Conservation (phyloP, 2,329 filamentous ascomycete genomes). For the Alternaria gaisen region DNA sequence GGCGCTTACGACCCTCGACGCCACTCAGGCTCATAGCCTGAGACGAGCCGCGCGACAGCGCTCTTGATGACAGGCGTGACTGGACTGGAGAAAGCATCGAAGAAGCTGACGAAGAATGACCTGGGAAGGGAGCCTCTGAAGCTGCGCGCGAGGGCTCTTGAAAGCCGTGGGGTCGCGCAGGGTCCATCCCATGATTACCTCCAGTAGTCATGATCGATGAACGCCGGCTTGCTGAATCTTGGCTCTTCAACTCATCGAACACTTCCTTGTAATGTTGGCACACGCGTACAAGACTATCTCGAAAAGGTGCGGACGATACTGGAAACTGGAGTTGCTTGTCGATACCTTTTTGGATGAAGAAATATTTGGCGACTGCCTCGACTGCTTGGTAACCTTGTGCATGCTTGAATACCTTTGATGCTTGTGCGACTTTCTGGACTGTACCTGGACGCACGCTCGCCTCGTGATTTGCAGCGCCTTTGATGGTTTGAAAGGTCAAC, state of each 20-base stretch:
- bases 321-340: background rate
- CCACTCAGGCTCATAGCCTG: background rate
- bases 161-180: background rate
- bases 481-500: background rate
- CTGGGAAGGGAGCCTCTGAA: background rate
- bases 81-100: background rate
- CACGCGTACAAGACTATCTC: background rate
- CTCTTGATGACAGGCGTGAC: background rate
- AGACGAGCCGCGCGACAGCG: background rate
- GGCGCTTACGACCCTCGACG: background rate
- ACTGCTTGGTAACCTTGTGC: background rate
- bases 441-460: background rate
- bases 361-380: slow-evolving; percentile 9
- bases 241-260: background rate
- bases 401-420: slow-evolving; percentile 1
- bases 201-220: background rate
- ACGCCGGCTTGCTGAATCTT: background rate
- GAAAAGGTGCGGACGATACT: background rate
- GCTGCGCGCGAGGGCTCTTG: background rate
- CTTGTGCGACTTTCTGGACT: background rate
- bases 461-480: background rate
- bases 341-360: slow-evolving; percentile 5
- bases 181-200: background rate
- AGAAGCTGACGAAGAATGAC: background rate
- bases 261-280: slow-evolving; percentile 1